Conservation (phyloP, 2,329 filamentous ascomycete species). For the Ceratocystiopsis minuta region DNA sequence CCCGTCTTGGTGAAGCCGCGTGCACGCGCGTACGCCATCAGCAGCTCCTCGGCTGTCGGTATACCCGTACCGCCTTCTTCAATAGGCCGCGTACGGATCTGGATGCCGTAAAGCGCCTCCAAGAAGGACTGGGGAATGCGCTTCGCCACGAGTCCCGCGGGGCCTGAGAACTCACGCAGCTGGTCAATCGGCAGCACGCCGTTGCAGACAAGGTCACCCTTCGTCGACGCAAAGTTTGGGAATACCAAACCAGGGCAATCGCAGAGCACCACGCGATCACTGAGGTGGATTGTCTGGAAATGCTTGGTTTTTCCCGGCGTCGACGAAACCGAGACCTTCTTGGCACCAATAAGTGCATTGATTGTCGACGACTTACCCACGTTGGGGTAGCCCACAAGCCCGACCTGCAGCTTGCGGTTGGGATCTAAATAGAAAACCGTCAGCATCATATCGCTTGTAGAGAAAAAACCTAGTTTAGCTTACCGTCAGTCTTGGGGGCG, state of each 20-base stretch:
- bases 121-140: slow-evolving; percentile 78
- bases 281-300: slow-evolving; percentile 94
- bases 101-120: slow-evolving; percentile 86
- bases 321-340: slow-evolving; percentile 94
- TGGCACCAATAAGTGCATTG: slow-evolving; percentile 93
- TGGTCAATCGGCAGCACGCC: slow-evolving; percentile 94
- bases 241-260: slow-evolving; percentile 98
- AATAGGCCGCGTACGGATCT: slow-evolving; percentile 57
- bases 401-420: slow-evolving; percentile 62
- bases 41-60: slow-evolving; percentile 69
- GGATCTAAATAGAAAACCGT: slow-evolving; percentile 16
- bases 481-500: slow-evolving; percentile 34
- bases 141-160: slow-evolving; percentile 62
- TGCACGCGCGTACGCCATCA: slow-evolving; percentile 72
- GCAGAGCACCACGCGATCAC: slow-evolving; percentile 74
- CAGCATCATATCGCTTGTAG: background rate
- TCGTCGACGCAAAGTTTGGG: slow-evolving; percentile 91
- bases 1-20: slow-evolving; percentile 83
- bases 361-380: slow-evolving; percentile 98
- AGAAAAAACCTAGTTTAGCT: slow-evolving; percentile 8
- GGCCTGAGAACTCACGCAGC: slow-evolving; percentile 79
- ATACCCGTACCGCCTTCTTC: slow-evolving; percentile 87
- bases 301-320: slow-evolving; percentile 98
- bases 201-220: slow-evolving; percentile 89
- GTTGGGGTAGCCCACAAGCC: slow-evolving; percentile 93